A percentile compares a stretch with the other conserved stretches of the same genome.
phyloP scores from a whole-genome alignment of 768 basidiomycete genomes.

The Suillus cothurnatus region DNA sequence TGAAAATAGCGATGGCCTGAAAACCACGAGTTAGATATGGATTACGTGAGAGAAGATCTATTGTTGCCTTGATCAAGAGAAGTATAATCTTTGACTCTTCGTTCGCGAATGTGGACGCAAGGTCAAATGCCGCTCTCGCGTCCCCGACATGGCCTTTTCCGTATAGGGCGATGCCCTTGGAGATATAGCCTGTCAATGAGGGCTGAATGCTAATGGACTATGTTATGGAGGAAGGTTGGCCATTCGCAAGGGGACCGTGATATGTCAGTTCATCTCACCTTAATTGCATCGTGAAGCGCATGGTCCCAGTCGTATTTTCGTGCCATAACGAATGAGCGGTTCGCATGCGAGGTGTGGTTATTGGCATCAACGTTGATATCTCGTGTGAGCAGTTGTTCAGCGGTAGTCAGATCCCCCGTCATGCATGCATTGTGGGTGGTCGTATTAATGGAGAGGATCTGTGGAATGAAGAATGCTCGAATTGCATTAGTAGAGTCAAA shows the following conservation, averaged over 20 bases:
- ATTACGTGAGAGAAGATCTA: neutral
- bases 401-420: neutral
- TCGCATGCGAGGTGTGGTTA: neutral
- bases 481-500: neutral
- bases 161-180: neutral
- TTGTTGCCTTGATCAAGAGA: neutral
- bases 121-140: neutral
- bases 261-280: neutral
- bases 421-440: neutral
- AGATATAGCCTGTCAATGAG: neutral
- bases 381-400: neutral
- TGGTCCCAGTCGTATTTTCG: neutral
- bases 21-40: neutral
- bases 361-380: neutral
- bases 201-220: neutral
- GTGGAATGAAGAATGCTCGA: neutral
- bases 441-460: neutral
- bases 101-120: neutral
- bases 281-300: neutral
- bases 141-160: neutral
- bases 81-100: neutral
- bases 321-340: neutral
- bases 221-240: neutral
- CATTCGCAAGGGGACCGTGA: neutral
- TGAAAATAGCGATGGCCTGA: neutral